Percentiles rank a stretch among this genome's conserved stretches.
phyloP scores from a whole-genome alignment of 495 filamentous ascomycete species.

The Trichoderma asperelloides region DNA sequence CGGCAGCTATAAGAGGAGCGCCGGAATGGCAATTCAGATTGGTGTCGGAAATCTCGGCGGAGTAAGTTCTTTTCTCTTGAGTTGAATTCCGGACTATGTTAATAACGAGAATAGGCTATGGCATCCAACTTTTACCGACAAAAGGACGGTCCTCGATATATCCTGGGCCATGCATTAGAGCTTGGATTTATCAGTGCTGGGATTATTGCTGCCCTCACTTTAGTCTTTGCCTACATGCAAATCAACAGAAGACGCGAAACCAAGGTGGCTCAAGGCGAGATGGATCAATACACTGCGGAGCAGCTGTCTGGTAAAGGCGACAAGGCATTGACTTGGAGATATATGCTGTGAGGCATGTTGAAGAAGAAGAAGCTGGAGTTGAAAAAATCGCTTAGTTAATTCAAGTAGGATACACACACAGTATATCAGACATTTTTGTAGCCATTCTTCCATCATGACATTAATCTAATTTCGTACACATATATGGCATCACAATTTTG shows the following conservation, averaged over 20 bases:
- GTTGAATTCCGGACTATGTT: constrained; percentile 11
- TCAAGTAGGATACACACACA: neutral
- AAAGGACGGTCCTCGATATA: constrained; percentile 53
- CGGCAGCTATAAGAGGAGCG: constrained; percentile 60
- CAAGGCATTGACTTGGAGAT: constrained; percentile 55
- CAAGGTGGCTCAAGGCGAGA: constrained; percentile 26
- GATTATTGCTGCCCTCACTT: constrained; percentile 45
- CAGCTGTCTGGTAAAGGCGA: constrained; percentile 56
- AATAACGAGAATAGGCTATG: constrained; percentile 40
- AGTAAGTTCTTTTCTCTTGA: constrained; percentile 15
- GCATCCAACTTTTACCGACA: constrained; percentile 68
- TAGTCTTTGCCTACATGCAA: constrained; percentile 45
- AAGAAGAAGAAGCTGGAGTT: neutral
- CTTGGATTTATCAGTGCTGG: constrained; percentile 56
- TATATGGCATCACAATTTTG: no score
- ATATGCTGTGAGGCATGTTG: constrained; percentile 32
- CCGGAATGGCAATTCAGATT: constrained; percentile 69
- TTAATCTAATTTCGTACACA: no score
- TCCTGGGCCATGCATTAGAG: constrained; percentile 61
- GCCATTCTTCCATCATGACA: no score
- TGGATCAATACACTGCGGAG: constrained; percentile 35
- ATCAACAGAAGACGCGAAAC: constrained; percentile 53
- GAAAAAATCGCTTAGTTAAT: neutral
- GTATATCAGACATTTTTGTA: no score
- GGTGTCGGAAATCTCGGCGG: constrained; percentile 68